Evolutionary conservation across 148 eudicot genomes (phyloP), one percentile per base, ranked within the genome.

Genomic region (Vaccinium corymbosum): DNA sequence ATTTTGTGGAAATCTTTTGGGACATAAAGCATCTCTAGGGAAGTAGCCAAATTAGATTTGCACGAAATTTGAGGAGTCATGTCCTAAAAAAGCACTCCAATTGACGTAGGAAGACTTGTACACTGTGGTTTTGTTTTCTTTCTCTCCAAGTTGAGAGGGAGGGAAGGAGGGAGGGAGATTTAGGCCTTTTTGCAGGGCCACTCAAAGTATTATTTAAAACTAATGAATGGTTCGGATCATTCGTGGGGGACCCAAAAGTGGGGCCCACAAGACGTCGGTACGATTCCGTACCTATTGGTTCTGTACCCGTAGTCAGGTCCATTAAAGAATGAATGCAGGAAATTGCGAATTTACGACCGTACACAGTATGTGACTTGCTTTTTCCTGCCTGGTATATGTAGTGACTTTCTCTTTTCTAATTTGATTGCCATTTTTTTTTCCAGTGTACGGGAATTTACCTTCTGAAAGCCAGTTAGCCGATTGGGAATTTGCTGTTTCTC

Each of bases 371-470:
- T 49, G 66, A 38, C 13, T 15, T 55, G 7, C 81, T 55, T 27
- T 73, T 27, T 15, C n/a, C 13, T 57, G 35, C 61, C 71, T 7
- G 25, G 29, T 74, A 78, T 42, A 11, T 79, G 29, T 79, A 25
- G 50, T 35, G 59, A 3, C 25, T 61, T 32, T 35, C 27, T 14
- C 32, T 42, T 85, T 80, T 57, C 51, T 87, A 29, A 80, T 77
- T 25, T 62, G 77, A 38, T 75, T 66, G 50, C 71, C 29, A 50
- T 53, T 22, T 88, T 70, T 88, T 70, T 82, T 81, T 84, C 76
- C 90, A 97, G 99, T 97, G 98, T 97, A 95, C 53, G 99, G 98
- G 29, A 95, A 92, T 89, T 85, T 97, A 57, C 99, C 99, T 86
- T 89, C 98, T 61, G 88, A 92, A 88, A 90, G 73, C 83, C 98